phyloP scores from a whole-genome alignment of 2,329 filamentous ascomycete genomes.

The Cadophora gregata region DNA sequence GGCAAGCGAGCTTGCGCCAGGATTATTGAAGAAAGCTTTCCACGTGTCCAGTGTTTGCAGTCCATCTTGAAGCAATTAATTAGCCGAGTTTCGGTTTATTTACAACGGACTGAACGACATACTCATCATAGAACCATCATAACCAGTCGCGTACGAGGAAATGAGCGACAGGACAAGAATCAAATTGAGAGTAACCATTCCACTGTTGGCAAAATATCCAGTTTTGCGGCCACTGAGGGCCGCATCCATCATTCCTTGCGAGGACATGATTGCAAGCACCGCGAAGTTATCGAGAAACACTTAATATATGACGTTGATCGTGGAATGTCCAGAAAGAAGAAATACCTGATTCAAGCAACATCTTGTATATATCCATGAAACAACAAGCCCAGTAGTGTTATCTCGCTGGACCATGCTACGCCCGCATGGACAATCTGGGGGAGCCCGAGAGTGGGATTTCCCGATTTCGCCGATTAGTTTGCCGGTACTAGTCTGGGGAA shows the following conservation, averaged over 20 bases:
- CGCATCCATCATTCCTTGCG: slow-evolving; percentile 19
- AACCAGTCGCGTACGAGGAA: slow-evolving; percentile 39
- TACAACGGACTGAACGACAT: neutral
- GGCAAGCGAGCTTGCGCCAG: slow-evolving; percentile 32
- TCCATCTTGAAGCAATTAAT: slow-evolving; percentile 41
- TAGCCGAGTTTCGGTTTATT: neutral
- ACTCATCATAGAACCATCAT: slow-evolving; percentile 38
- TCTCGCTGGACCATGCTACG: neutral
- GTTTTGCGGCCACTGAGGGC: slow-evolving; percentile 26
- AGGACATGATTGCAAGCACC: neutral
- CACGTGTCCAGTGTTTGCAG: slow-evolving; percentile 52
- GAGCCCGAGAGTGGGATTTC: slow-evolving; percentile 4
- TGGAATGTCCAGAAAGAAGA: neutral
- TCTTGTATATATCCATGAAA: too few relatives aligned
- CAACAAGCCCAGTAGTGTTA: neutral
- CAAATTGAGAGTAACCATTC: slow-evolving; percentile 38
- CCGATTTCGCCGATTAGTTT: neutral
- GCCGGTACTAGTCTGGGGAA: slow-evolving; percentile 4
- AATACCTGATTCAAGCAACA: neutral
- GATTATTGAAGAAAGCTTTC: slow-evolving; percentile 50
- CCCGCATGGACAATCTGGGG: neutral
- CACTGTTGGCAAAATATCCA: slow-evolving; percentile 35
- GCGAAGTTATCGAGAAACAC: neutral
- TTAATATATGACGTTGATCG: too few relatives aligned
- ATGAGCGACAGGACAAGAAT: slow-evolving; percentile 37